These are phyloP conservation scores for Dryas drummondii DNA, from an alignment of 306 rosid species.

Conservation along the genomic window DNA sequence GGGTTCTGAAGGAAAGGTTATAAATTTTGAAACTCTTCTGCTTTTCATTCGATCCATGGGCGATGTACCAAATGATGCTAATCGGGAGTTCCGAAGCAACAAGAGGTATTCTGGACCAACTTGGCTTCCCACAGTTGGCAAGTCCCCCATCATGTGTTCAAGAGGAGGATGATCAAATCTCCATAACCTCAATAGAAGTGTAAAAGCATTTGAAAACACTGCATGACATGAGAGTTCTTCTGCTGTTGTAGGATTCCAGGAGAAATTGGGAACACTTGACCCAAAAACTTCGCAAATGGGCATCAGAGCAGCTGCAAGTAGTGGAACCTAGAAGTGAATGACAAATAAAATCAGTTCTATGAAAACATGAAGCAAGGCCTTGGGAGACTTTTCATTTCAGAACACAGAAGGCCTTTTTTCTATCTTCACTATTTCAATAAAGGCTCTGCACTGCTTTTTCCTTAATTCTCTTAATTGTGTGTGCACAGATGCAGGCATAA, in stretches of 20 bases:
- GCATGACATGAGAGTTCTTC: slow-evolving; percentile 74
- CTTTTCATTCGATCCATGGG: slow-evolving; percentile 48
- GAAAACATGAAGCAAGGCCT: background rate
- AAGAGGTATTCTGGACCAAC: slow-evolving; percentile 80
- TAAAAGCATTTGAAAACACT: slow-evolving; percentile 83
- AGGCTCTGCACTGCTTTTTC: background rate
- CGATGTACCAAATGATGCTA: slow-evolving; percentile 57
- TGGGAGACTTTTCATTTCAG: background rate
- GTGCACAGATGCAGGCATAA: background rate
- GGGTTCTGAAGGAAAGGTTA: slow-evolving; percentile 47
- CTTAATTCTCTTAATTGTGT: background rate
- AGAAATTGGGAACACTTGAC: slow-evolving; percentile 49
- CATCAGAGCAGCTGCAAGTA: slow-evolving; percentile 76
- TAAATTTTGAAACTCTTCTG: slow-evolving; percentile 55
- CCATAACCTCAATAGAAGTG: slow-evolving; percentile 85
- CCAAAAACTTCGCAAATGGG: slow-evolving; percentile 89
- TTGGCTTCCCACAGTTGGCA: slow-evolving; percentile 65
- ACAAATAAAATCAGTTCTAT: slow-evolving; percentile 27
- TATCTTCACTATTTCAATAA: background rate
- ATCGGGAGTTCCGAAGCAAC: slow-evolving; percentile 60
- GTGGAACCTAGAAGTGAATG: slow-evolving; percentile 66
- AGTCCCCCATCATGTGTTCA: slow-evolving; percentile 61
- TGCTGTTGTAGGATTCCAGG: slow-evolving; percentile 57
- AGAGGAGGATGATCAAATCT: slow-evolving; percentile 71
- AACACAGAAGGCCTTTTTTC: background rate